A percentile compares a stretch with the other conserved stretches of the same genome.
These are phyloP conservation scores for Didymella arachidicola DNA, from an alignment of 2,329 filamentous ascomycete species.

Conservation along the genomic window DNA sequence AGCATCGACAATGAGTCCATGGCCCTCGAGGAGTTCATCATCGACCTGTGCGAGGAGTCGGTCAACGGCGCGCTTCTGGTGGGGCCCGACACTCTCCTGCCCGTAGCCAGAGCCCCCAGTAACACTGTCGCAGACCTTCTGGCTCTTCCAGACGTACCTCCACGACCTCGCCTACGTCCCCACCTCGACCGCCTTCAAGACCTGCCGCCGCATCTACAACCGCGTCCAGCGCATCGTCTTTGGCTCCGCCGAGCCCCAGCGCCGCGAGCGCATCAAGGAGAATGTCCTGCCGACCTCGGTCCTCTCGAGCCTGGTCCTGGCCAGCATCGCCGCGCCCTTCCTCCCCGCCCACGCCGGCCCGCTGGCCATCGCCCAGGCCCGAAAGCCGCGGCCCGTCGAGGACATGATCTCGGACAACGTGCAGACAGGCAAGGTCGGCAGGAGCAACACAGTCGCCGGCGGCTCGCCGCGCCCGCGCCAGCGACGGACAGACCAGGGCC, in stretches of 20 bases:
- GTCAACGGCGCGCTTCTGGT: conserved; percentile 84
- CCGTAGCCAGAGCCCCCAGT: not conserved
- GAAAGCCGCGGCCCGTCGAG: conserved; percentile 72
- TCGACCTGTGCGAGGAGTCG: conserved; percentile 86
- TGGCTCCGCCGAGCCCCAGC: conserved; percentile 72
- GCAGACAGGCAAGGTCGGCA: conserved; percentile 64
- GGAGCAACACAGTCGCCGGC: conserved; percentile 73
- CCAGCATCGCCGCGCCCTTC: conserved; percentile 76
- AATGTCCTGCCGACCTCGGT: conserved; percentile 83
- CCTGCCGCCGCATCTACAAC: conserved; percentile 84
- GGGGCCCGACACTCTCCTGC: conserved; percentile 20
- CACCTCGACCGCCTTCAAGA: conserved; percentile 79
- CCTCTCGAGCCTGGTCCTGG: conserved; percentile 80
- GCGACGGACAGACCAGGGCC: conserved; percentile 49
- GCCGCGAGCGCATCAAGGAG: conserved; percentile 79
- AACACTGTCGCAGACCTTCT: conserved; percentile 73
- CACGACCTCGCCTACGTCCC: conserved; percentile 80
- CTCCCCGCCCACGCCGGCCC: conserved; percentile 81
- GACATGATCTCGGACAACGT: conserved; percentile 68
- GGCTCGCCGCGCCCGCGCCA: conserved; percentile 54
- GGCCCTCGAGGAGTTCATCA: conserved; percentile 85
- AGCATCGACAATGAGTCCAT: conserved; percentile 91
- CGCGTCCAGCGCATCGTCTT: conserved; percentile 90
- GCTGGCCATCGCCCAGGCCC: conserved; percentile 80
- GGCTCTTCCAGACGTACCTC: conserved; percentile 88